phyloP scores from a whole-genome alignment of 2,329 filamentous ascomycete species.

The Aspergillus pseudotamarii region DNA sequence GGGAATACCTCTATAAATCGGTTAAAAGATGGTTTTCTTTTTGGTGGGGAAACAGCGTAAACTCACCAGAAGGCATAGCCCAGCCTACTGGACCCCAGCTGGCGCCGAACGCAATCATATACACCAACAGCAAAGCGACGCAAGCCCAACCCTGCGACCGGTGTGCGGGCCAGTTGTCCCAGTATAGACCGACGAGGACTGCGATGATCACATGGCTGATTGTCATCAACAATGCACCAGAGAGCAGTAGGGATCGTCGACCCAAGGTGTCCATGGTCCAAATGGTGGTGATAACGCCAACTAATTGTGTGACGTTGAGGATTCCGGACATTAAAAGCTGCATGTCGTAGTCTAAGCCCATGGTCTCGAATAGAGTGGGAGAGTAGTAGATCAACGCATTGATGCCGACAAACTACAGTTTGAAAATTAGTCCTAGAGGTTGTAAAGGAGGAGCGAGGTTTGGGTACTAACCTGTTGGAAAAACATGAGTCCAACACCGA shows the following conservation, averaged over 20 bases:
- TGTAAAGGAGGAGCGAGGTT: neutral
- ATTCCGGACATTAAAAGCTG: constrained; percentile 58
- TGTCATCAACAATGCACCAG: constrained; percentile 50
- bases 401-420: constrained; percentile 50
- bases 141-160: constrained; percentile 56
- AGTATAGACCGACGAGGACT: constrained; percentile 57
- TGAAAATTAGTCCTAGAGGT: constrained; percentile 1
- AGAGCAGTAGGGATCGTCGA: constrained; percentile 50
- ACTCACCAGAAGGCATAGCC: constrained; percentile 44
- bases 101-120: constrained; percentile 64
- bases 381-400: constrained; percentile 64
- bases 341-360: constrained; percentile 49
- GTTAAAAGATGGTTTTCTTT: constrained; percentile 15
- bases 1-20: constrained; percentile 63
- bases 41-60: neutral
- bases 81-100: constrained; percentile 58
- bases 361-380: constrained; percentile 59
- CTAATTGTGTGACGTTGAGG: constrained; percentile 54
- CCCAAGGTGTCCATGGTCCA: constrained; percentile 55
- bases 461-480: constrained; percentile 53
- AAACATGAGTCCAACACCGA: constrained; percentile 59
- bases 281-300: constrained; percentile 51
- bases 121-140: constrained; percentile 64
- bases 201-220: constrained; percentile 56
- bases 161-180: constrained; percentile 55